Conservation (phyloP, 106 monocot species). For the Dioscorea zingiberensis region DNA sequence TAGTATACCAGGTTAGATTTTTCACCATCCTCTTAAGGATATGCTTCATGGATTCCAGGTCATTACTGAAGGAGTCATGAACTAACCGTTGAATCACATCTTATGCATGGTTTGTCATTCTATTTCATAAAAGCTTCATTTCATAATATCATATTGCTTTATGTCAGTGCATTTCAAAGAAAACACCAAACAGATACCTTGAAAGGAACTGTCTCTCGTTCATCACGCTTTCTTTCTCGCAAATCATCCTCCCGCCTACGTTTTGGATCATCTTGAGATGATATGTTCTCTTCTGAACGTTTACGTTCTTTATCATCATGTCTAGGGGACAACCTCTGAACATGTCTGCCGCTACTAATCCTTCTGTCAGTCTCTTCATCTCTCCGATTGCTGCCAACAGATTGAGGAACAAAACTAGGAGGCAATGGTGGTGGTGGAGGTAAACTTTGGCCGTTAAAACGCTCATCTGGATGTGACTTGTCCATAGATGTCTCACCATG, state of each 20-base stretch:
- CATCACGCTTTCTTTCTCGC: conserved; percentile 83
- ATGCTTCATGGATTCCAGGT: too few relatives aligned
- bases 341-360: conserved; percentile 41
- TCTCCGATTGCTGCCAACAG: conserved; percentile 61
- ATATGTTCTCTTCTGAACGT: conserved; percentile 66
- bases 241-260: conserved; percentile 87
- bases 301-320: conserved; percentile 81
- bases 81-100: too few relatives aligned
- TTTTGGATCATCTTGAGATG: conserved; percentile 72
- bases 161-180: too few relatives aligned
- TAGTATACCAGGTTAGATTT: too few relatives aligned
- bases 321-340: conserved; percentile 71
- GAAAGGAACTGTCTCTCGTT: conserved; percentile 43
- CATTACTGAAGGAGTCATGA: too few relatives aligned
- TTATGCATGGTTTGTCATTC: too few relatives aligned
- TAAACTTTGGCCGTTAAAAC: conserved; percentile 67
- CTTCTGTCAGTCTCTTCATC: conserved; percentile 85
- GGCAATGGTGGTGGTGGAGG: conserved; percentile 94
- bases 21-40: too few relatives aligned
- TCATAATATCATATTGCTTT: too few relatives aligned
- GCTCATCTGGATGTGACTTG: conserved; percentile 52
- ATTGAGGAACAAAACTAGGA: conserved; percentile 80
- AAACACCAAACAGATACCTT: conserved; percentile 46
- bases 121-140: too few relatives aligned
- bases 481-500: conserved; percentile 40